Evolutionary conservation across 345 rosid species (phyloP), one percentile per base, ranked within the genome.

Genomic region (Lepidium sativum): DNA sequence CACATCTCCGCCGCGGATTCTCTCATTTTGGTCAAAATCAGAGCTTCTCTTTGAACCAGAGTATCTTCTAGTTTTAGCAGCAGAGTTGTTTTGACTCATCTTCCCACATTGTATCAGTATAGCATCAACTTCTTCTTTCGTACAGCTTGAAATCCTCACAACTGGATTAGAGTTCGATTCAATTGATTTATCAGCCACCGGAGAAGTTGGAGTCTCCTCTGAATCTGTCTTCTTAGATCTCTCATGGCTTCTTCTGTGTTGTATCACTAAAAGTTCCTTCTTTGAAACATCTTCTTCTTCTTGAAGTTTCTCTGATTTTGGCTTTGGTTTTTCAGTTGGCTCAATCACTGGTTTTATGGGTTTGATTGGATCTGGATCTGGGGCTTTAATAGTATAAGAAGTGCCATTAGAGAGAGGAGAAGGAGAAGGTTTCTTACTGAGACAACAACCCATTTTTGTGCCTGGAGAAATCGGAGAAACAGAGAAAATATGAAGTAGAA

Each of bases 91-190:
- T 49, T 86, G 67, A 73, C 97, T 89, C 14, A 92, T 83, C 76
- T 89, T 81, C 21, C 97, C 98, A 42, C 98, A 92, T 32, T 92
- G 97, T 33, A 89, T 87, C 15, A 92, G 84, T 74, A 89, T 87
- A 42, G 98, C 97, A 37, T 92, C 97, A 41, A 92, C 96, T 67
- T 89, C 95, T 33, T 69, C 76, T 62, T 89, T 61, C 15, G 67
- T 69, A 23, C 67, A 69, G 7, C 61, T 69, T 2, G 74, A 69
- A 2, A 21, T 50, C 35, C 47, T 61, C 68, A 61, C 74, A 0
- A 43, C 29, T 0, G 39, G 38, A 13, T 9, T n/a, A n/a, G 54
- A 27, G 6, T 56, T 39, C 32, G 48, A 21, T 2, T 43, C 64
- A 6, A 18, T 34, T 14, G 35, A 4, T 65, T 40, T 70, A 68